Conservation (phyloP, 306 rosid genomes). For the Pachyrhizus erosus region DNA sequence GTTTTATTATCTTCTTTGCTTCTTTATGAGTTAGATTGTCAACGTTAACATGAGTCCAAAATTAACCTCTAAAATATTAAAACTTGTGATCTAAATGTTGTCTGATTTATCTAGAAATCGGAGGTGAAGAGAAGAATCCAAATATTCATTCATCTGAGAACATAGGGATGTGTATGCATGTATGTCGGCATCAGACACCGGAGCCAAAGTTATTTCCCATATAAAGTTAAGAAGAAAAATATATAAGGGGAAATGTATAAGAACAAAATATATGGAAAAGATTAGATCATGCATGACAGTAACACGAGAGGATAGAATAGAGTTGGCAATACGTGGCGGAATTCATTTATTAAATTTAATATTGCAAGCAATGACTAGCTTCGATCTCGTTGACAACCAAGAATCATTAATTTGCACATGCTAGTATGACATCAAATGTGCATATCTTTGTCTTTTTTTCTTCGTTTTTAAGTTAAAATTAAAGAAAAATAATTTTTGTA, state of each 20-base stretch:
- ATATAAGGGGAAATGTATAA: background rate
- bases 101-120: slow-evolving; percentile 24
- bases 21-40: background rate
- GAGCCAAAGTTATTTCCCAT: background rate
- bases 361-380: background rate
- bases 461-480: background rate
- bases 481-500: background rate
- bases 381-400: slow-evolving; percentile 31
- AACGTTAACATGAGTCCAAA: background rate
- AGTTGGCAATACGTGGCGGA: background rate
- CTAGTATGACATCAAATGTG: slow-evolving; percentile 29
- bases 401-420: slow-evolving; percentile 46
- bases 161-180: slow-evolving; percentile 6
- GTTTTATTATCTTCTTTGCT: background rate
- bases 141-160: background rate
- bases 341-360: slow-evolving; percentile 25
- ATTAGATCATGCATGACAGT: slow-evolving; percentile 7
- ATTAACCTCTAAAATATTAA: slow-evolving; percentile 9
- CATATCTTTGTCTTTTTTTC: background rate
- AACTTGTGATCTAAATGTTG: background rate
- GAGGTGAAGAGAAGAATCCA: background rate
- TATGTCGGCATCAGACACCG: slow-evolving; percentile 20
- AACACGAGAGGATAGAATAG: background rate
- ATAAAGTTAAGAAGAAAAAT: background rate
- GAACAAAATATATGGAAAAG: background rate